Conservation (phyloP, 164 flowering plant species). For the Vitis riparia region DNA sequence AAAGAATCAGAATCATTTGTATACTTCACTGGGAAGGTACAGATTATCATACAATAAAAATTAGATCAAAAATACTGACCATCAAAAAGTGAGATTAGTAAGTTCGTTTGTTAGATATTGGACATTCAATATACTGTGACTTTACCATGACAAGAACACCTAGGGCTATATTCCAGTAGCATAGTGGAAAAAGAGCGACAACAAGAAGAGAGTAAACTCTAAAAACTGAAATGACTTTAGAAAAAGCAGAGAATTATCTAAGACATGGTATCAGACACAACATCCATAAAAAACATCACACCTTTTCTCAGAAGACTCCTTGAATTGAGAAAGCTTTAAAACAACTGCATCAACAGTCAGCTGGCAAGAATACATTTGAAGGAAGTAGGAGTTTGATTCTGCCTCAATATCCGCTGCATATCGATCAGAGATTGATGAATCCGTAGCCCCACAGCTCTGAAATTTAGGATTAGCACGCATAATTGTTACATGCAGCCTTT, state of each 20-base stretch:
- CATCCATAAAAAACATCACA: slow-evolving; percentile 3
- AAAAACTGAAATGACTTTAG: no score
- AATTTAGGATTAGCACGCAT: slow-evolving; percentile 43
- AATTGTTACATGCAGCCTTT: slow-evolving; percentile 46
- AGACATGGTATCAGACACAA: not conserved
- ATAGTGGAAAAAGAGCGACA: no score
- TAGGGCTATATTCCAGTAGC: no score
- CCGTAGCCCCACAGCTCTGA: slow-evolving; percentile 54
- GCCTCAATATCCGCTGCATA: slow-evolving; percentile 75
- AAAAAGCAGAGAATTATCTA: not conserved
- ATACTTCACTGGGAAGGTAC: no score
- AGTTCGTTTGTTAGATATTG: no score
- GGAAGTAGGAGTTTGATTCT: slow-evolving; percentile 85
- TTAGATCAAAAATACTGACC: no score
- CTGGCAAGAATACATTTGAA: slow-evolving; percentile 79
- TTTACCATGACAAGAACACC: no score
- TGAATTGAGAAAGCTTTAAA: slow-evolving; percentile 83
- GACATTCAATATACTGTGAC: no score
- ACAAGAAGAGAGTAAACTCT: no score
- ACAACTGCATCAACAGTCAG: slow-evolving; percentile 75
- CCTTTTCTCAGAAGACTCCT: slow-evolving; percentile 86
- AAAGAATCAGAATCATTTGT: no score
- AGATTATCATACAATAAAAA: no score
- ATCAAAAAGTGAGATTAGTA: no score
- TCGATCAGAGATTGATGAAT: slow-evolving; percentile 59